phyloP scores from a whole-genome alignment of 2,329 filamentous ascomycete genomes.

The Myriosclerotinia curreyana region DNA sequence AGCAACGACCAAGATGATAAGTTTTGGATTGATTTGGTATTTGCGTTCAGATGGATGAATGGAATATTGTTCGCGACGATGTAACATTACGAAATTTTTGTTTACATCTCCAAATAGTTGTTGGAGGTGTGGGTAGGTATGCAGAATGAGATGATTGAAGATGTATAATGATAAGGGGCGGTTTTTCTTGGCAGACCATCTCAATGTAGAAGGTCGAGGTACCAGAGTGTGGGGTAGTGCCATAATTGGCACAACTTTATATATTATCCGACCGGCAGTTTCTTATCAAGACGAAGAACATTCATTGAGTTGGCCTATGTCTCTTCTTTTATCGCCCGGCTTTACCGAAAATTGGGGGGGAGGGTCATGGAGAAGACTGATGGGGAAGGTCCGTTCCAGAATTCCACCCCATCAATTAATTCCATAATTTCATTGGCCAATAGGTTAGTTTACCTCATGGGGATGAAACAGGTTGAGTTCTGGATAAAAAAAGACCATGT shows the following conservation, averaged over 20 bases:
- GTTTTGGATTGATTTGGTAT: not conserved
- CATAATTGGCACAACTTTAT: slow-evolving; percentile 3
- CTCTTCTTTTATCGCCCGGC: no score
- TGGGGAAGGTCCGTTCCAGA: not conserved
- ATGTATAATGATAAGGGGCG: not conserved
- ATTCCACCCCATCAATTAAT: no score
- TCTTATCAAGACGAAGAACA: not conserved
- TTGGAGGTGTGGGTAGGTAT: not conserved
- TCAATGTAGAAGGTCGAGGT: slow-evolving; percentile 13
- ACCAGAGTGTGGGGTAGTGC: not conserved
- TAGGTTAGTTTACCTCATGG: not conserved
- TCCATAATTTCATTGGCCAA: not conserved
- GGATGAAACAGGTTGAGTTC: not conserved
- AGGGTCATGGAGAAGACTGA: not conserved
- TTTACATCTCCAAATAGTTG: not conserved
- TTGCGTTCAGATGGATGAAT: not conserved
- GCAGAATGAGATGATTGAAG: not conserved
- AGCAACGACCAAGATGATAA: not conserved
- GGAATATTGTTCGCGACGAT: slow-evolving; percentile 1
- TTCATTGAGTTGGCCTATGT: not conserved
- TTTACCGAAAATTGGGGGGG: no score
- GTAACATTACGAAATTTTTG: not conserved
- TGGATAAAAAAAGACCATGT: not conserved
- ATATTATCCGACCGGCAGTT: not conserved
- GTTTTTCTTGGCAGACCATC: slow-evolving; percentile 2